Conservation (phyloP, 192 early-diverging fungal genomes). For the Chytriomyces confervae region DNA sequence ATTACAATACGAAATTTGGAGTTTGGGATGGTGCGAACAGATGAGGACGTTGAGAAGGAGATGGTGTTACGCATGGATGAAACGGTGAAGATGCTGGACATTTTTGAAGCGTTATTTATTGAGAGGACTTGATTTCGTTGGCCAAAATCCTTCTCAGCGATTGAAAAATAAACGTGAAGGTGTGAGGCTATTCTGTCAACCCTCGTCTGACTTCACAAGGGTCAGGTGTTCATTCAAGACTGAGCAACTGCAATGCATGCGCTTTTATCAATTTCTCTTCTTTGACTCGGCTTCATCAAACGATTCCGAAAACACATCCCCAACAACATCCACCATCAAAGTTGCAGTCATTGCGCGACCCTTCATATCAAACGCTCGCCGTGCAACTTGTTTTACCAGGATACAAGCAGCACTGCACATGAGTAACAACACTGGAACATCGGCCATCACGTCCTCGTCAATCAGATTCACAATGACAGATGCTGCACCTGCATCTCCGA, state of each 20-base stretch:
- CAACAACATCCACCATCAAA: slow-evolving; percentile 69
- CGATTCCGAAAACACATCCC: slow-evolving; percentile 45
- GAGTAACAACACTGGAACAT: slow-evolving; percentile 51
- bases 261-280: slow-evolving; percentile 25
- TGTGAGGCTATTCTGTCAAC: no score
- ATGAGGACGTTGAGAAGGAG: slow-evolving; percentile 16
- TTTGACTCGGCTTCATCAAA: slow-evolving; percentile 44
- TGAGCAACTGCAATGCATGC: not conserved
- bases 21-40: slow-evolving; percentile 18
- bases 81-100: slow-evolving; percentile 36
- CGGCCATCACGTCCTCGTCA: not conserved
- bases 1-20: slow-evolving; percentile 30
- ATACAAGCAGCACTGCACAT: slow-evolving; percentile 73
- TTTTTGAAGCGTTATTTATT: slow-evolving; percentile 37
- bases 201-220: no score
- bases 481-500: not conserved
- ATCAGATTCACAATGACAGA: not conserved
- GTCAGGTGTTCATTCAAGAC: no score
- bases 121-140: slow-evolving; percentile 1
- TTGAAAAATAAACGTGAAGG: no score
- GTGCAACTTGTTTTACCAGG: slow-evolving; percentile 58
- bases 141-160: no score
- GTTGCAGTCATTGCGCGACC: slow-evolving; percentile 66
- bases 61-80: slow-evolving; percentile 25
- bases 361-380: slow-evolving; percentile 64